Evolutionary conservation across 768 basidiomycete species (phyloP).

Genomic region (Kwoniella europaea): DNA sequence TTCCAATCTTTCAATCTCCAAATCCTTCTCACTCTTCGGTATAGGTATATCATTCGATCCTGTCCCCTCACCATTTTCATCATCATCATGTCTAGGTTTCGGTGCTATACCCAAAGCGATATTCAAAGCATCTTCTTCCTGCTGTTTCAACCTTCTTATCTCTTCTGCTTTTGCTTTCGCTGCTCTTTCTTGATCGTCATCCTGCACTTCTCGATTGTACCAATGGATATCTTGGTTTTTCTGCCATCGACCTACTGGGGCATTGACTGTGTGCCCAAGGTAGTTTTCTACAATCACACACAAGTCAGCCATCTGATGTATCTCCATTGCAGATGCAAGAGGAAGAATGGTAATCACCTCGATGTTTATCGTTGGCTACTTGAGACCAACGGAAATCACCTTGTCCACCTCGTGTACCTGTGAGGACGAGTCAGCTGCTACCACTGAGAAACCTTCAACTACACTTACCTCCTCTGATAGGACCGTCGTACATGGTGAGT

Average conservation of each 20-base stretch:
- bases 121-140: slow-evolving; percentile 84
- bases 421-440: too few species aligned
- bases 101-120: slow-evolving; percentile 67
- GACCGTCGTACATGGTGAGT: slow-evolving; percentile 50
- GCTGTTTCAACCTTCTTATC: slow-evolving; percentile 79
- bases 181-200: slow-evolving; percentile 57
- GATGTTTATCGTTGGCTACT: slow-evolving; percentile 52
- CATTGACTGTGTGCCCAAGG: slow-evolving; percentile 91
- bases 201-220: slow-evolving; percentile 73
- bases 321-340: too few species aligned
- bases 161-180: slow-evolving; percentile 65
- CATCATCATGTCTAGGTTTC: slow-evolving; percentile 26
- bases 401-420: slow-evolving; percentile 56
- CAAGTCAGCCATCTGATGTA: too few species aligned
- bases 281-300: slow-evolving; percentile 92
- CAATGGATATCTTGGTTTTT: slow-evolving; percentile 97
- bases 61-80: slow-evolving; percentile 34
- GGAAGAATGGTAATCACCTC: too few species aligned
- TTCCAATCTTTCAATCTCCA: slow-evolving; percentile 52
- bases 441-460: background rate
- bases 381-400: slow-evolving; percentile 54
- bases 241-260: slow-evolving; percentile 95
- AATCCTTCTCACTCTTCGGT: slow-evolving; percentile 42
- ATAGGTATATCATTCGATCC: slow-evolving; percentile 44
- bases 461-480: slow-evolving; percentile 44